A percentile compares a stretch with the other conserved stretches of the same genome.
phyloP scores from a whole-genome alignment of 1,284 basidiomycete species.

The Coniferiporia weirii region DNA sequence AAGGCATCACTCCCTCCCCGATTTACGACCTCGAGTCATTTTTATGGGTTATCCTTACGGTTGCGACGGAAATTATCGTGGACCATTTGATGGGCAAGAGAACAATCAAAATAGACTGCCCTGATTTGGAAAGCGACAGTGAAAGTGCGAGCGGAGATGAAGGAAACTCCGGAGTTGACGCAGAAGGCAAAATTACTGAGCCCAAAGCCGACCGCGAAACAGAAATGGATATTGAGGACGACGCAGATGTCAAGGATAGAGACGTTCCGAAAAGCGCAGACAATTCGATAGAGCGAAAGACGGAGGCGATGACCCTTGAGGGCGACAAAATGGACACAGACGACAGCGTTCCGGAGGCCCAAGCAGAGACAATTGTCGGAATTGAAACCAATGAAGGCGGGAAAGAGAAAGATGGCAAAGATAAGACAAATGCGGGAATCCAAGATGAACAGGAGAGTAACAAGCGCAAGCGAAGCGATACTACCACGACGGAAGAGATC shows the following conservation, averaged over 20 bases:
- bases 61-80: neutral
- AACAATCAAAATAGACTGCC: conserved; percentile 1
- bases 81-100: neutral
- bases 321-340: neutral
- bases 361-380: neutral
- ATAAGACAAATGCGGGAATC: neutral
- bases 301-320: neutral
- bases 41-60: conserved; percentile 2
- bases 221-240: neutral
- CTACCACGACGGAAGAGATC: neutral
- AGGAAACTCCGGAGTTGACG: neutral
- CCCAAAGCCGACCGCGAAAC: neutral
- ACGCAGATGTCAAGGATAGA: neutral
- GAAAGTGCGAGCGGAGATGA: neutral
- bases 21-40: conserved; percentile 9
- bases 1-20: neutral
- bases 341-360: neutral
- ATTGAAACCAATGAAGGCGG: neutral
- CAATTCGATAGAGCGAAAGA: neutral
- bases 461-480: neutral
- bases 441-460: neutral
- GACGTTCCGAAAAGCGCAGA: too few species aligned
- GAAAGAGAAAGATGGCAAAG: neutral
- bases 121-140: neutral
- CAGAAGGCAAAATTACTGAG: neutral